Base-by-base conservation (phyloP, 768 basidiomycete genomes). In the Agrocybe pediades region DNA sequence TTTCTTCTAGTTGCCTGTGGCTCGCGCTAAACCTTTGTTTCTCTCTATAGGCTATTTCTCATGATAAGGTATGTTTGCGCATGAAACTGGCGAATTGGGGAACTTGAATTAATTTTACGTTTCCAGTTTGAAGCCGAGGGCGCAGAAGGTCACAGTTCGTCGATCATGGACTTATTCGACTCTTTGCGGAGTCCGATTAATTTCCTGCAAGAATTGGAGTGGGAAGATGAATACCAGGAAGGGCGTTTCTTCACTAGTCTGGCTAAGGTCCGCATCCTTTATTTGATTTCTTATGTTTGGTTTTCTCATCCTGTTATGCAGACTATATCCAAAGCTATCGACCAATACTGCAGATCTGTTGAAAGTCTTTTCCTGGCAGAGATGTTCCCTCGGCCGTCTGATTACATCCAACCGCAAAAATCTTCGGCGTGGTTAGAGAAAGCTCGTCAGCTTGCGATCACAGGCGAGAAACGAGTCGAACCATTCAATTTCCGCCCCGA, bases 151-250 rank as follows among this genome's bases (percentile, higher is more conserved):
- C 92, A 95, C 63, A 96, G 93, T 61, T 95, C 95, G n/a, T 98
- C 96, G 0, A 95, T 99, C 50, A 87, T 95, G 20, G 97, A 99
- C 70, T 78, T 99, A 1, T 98, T 98, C 64, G 94, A 94, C 57
- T 97, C 95, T 2, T 78, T 98, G 50, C 85, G 92, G 46, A 94
- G 91, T 61, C 94, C 96, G 0, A 88, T 95, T 62, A 82, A 83
- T 53, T 95, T 97, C 71, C 70, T 99, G 41, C 83, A 92, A 67
- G 90, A 91, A 44, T 74, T 99, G 36, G 83, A 95, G 55, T 99
- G 97, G 97, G 86, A 88, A 9, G 92, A 98, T 65, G 84, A 86
- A 45, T 90, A 90, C 59, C 90, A 95, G 66, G 82, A 92, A 54
- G 94, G 94, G 3, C 79, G 87, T 42, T 99, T 98, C 71, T 89